Evolutionary conservation across 164 flowering plant species (phyloP).

Genomic region (Piper betle): DNA sequence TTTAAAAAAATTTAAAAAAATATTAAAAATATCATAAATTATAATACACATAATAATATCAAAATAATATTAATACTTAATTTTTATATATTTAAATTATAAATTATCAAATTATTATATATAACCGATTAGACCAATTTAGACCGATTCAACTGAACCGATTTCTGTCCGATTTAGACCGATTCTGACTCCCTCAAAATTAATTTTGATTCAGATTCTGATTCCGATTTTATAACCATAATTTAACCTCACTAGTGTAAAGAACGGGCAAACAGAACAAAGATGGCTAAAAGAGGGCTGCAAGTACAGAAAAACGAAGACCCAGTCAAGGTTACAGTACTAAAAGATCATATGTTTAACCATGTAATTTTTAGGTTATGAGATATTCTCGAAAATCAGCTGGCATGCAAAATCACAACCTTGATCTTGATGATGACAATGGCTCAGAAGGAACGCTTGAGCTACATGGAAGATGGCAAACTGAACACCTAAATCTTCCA

Average conservation of each 20-base stretch:
- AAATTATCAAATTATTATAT: too few species aligned
- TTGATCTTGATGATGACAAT: constrained; percentile 25
- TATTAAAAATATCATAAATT: too few species aligned
- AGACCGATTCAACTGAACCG: too few species aligned
- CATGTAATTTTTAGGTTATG: constrained; percentile 29
- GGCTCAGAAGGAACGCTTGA: constrained; percentile 27
- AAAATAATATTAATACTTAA: too few species aligned
- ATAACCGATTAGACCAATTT: too few species aligned
- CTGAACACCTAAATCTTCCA: constrained; percentile 65
- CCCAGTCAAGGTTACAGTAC: constrained; percentile 70
- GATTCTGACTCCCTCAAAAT: too few species aligned
- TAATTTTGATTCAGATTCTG: too few species aligned
- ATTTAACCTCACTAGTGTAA: constrained; percentile 71
- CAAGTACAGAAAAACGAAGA: constrained; percentile 60
- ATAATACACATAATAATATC: too few species aligned
- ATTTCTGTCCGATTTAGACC: too few species aligned
- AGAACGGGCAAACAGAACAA: constrained; percentile 58
- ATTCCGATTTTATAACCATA: too few species aligned
- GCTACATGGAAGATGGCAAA: constrained; percentile 91
- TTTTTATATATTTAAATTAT: too few species aligned
- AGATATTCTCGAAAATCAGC: constrained; percentile 35
- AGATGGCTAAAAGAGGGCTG: constrained; percentile 87
- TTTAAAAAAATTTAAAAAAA: too few species aligned
- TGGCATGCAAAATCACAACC: constrained; percentile 30
- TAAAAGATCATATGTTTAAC: background rate